Base-by-base conservation (phyloP, 1,139 yeast species). In the Blastobotrys apis region DNA sequence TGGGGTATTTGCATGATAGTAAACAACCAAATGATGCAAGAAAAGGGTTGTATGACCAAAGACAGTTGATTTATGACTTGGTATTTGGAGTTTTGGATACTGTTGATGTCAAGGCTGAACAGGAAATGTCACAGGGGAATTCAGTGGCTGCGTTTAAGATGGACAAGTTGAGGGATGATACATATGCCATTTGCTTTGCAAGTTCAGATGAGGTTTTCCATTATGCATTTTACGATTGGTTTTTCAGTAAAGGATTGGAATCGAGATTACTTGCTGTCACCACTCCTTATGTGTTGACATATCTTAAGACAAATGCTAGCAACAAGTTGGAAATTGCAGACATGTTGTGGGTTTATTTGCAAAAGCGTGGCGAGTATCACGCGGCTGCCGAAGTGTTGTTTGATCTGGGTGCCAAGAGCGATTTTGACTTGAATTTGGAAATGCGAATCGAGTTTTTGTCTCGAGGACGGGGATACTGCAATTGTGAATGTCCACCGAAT, bases 161-260 rank as follows among this genome's bases (percentile, higher is more conserved):
- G 50, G 70, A 76, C 37, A 78, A 76, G 52, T 64, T 81, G 21
- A 75, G 95, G 54, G 85, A 85, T 54, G 74, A 78, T 37, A 78
- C 94, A 22, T 90, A 90, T 58, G 75, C 75, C 17, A 75, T 84
- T 10, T 86, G 94, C 51, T 80, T 87, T 57, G 75, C 77, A 12
- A 81, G 84, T 40, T 72, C 75, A 39, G 97, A 92, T 59, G 86
- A 82, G 58, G 64, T 79, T 13, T 94, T 94, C 73, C 98, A 94
- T 53, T 87, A 82, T 63, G 84, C 85, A 53, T 78, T 92, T 53
- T 94, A 94, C 63, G 94, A 86, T 60, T 94, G 98, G 97, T 81
- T 87, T 56, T 81, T 88, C 33, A 69, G 74, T 37, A 85, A 85
- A 59, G 90, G 87, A 2, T 75, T 80, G 29, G 82, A 85, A 50